Conservation (phyloP, 176 grass and related monocot species). For the Avena eriantha region DNA sequence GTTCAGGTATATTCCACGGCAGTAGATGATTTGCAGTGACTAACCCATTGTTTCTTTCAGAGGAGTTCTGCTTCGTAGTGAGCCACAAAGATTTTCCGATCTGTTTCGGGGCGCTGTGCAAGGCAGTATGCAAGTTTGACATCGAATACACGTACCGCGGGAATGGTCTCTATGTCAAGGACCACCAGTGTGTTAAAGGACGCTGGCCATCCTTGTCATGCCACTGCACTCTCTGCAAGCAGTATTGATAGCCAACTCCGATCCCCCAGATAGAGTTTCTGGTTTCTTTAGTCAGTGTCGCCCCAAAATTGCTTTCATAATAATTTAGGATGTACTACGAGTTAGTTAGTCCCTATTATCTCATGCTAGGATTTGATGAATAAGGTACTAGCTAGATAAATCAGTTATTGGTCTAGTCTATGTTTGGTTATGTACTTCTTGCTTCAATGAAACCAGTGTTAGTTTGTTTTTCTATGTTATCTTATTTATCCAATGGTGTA, state of each 20-base stretch:
- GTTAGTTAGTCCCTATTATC: not conserved
- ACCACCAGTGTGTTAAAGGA: not conserved
- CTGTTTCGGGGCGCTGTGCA: not conserved
- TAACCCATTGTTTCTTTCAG: not conserved
- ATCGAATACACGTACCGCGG: not conserved
- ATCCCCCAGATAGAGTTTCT: no score
- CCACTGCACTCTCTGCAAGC: not conserved
- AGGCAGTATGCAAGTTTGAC: not conserved
- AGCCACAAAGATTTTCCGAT: not conserved
- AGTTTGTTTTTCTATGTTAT: not conserved
- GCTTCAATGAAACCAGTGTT: not conserved
- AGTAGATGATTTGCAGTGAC: not conserved
- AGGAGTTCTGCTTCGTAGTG: not conserved
- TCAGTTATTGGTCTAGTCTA: not conserved
- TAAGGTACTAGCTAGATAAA: not conserved
- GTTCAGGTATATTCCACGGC: not conserved
- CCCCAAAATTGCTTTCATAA: no score
- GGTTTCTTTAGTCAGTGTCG: no score
- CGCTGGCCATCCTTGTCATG: not conserved
- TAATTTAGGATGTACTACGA: not conserved
- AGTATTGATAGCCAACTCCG: not conserved
- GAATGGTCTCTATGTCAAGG: no score
- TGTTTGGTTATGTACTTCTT: not conserved
- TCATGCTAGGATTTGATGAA: not conserved
- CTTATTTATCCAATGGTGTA: not conserved